These are phyloP conservation scores for Thelonectria rubi DNA, from an alignment of 2,329 filamentous ascomycete species.

Conservation along the genomic window DNA sequence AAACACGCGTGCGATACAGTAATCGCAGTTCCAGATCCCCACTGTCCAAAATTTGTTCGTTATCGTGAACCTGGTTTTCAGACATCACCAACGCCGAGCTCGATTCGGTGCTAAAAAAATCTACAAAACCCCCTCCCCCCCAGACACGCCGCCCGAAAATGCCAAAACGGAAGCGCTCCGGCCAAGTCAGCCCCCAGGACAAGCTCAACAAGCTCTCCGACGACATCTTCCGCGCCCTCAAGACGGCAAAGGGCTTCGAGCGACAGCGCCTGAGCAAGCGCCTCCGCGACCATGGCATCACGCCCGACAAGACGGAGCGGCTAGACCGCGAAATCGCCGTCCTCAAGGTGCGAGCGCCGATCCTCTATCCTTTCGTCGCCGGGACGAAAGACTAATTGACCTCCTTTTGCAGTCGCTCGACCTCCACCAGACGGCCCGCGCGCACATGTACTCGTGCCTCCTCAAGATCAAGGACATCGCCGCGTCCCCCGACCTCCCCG, in stretches of 20 bases:
- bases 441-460: constrained; percentile 64
- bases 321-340: constrained; percentile 69
- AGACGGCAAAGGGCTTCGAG: constrained; percentile 79
- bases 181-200: constrained; percentile 56
- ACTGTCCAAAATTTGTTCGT: constrained; percentile 50
- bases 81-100: constrained; percentile 24
- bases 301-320: constrained; percentile 62
- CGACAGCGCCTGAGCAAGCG: constrained; percentile 77
- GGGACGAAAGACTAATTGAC: background rate
- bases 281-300: constrained; percentile 57
- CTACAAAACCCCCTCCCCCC: constrained; percentile 10
- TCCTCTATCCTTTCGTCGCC: background rate
- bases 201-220: constrained; percentile 65
- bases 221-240: constrained; percentile 72
- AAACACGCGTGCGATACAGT: constrained; percentile 9
- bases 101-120: background rate
- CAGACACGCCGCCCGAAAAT: no score
- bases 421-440: constrained; percentile 64
- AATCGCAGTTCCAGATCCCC: constrained; percentile 7
- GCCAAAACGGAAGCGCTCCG: constrained; percentile 66
- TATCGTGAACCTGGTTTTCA: constrained; percentile 58
- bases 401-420: constrained; percentile 59
- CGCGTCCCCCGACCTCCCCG: constrained; percentile 60
- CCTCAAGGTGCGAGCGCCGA: constrained; percentile 55
- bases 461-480: constrained; percentile 63